These are phyloP conservation scores for Trichoderma breve DNA, from an alignment of 2,329 filamentous ascomycete genomes.

Conservation along the genomic window DNA sequence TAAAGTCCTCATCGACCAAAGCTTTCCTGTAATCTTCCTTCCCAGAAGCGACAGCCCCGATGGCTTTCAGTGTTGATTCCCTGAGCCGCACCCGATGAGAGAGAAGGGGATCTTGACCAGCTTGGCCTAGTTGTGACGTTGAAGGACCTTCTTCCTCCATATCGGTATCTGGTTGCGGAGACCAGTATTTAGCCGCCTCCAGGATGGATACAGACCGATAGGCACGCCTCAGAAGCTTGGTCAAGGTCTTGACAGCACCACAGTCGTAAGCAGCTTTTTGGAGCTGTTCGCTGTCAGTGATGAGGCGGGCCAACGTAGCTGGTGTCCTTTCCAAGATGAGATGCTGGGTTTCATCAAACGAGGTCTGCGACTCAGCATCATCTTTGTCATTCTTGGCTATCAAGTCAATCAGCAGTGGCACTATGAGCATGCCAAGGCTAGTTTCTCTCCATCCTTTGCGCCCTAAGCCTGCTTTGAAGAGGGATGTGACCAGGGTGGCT, in stretches of 20 bases:
- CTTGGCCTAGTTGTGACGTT: constrained; percentile 54
- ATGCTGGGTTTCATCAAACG: constrained; percentile 36
- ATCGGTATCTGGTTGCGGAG: constrained; percentile 36
- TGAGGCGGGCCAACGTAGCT: constrained; percentile 71
- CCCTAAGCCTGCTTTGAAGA: constrained; percentile 67
- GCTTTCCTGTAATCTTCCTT: constrained; percentile 82
- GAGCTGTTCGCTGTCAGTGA: constrained; percentile 73
- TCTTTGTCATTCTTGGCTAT: constrained; percentile 51
- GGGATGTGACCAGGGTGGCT: constrained; percentile 63
- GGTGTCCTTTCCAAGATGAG: constrained; percentile 68
- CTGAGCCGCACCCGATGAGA: constrained; percentile 73
- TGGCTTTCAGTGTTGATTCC: constrained; percentile 71
- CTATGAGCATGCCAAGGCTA: constrained; percentile 63
- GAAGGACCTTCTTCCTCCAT: constrained; percentile 36
- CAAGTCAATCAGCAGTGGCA: constrained; percentile 68
- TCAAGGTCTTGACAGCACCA: constrained; percentile 46
- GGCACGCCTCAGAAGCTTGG: constrained; percentile 49
- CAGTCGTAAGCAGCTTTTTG: constrained; percentile 79
- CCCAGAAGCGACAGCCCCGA: constrained; percentile 77
- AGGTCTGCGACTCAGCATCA: constrained; percentile 36
- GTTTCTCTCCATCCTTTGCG: constrained; percentile 59
- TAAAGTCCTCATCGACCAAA: constrained; percentile 76
- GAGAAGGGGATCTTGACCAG: constrained; percentile 58
- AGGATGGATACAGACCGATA: constrained; percentile 45
- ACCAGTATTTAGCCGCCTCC: constrained; percentile 38